phyloP scores from a whole-genome alignment of 1,284 basidiomycete genomes.

The Golubevia sp. region DNA sequence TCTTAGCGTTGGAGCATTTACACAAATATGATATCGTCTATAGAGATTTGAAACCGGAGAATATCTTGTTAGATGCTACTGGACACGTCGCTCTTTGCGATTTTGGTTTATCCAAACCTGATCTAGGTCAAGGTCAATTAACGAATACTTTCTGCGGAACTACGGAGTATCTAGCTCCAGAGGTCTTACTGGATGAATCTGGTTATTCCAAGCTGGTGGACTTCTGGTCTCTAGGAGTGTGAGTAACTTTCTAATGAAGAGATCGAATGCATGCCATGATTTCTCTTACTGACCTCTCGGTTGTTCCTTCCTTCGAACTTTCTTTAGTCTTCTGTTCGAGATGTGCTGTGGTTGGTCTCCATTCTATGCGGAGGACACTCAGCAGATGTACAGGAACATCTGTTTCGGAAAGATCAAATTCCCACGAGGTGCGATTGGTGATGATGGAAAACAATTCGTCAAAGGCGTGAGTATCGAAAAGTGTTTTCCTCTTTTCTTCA shows the following conservation, averaged over 20 bases:
- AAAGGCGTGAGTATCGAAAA: slow-evolving; percentile 9
- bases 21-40: slow-evolving; percentile 52
- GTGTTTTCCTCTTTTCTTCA: too few relatives aligned
- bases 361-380: slow-evolving; percentile 63
- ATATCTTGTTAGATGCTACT: slow-evolving; percentile 54
- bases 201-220: slow-evolving; percentile 63
- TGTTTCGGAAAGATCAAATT: slow-evolving; percentile 63
- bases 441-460: slow-evolving; percentile 44
- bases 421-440: slow-evolving; percentile 57
- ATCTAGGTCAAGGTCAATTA: slow-evolving; percentile 54
- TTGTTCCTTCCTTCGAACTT: not conserved
- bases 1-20: slow-evolving; percentile 49
- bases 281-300: not conserved
- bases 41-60: slow-evolving; percentile 54
- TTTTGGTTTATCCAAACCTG: slow-evolving; percentile 61
- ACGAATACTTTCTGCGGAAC: slow-evolving; percentile 64
- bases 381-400: slow-evolving; percentile 63
- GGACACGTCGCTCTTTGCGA: slow-evolving; percentile 58
- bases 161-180: slow-evolving; percentile 62
- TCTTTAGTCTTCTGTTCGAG: slow-evolving; percentile 54
- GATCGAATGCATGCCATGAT: not conserved
- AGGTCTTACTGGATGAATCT: slow-evolving; percentile 62
- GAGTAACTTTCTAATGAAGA: slow-evolving; percentile 1
- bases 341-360: slow-evolving; percentile 64
- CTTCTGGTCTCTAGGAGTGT: slow-evolving; percentile 62